Base-by-base conservation (phyloP, 306 rosid genomes). In the Malus orientalis region DNA sequence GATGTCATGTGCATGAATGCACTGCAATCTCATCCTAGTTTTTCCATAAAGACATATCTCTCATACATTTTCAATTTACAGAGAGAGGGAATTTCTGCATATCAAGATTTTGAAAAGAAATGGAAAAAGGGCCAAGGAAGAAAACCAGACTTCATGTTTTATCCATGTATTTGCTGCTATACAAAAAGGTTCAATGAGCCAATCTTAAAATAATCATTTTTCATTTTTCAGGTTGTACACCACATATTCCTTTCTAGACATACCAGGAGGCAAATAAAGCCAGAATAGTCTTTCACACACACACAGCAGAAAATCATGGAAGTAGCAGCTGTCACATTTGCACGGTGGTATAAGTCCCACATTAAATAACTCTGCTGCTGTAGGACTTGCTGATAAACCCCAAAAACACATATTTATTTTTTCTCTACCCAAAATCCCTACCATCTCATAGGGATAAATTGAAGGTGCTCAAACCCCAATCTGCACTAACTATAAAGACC, bases 131-230 rank as follows among this genome's bases (percentile, higher is more conserved):
- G 47, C 23, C 27, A 12, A 70, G 70, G 25, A 27, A 20, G 19
- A 74, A 9, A 73, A 63, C 36, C 36, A 71, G 70, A 73, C 36
- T 72, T 23, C 8, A 57, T 67, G 15, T 9, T 36, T 68, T 63
- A 14, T 57, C 13, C 42, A 20, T 14, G 25, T 40, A 78, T 47
- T 72, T 64, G 69, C 69, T 67, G 76, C 76, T 69, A 74, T 70
- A 23, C 22, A 38, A 84, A 81, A 79, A 74, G 88, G 87, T 86
- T 82, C 86, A 76, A 82, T 25, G 83, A 80, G 78, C 82, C 82
- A 83, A 69, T 70, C 78, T 58, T 74, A 30, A 40, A n/a, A 81
- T 59, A 82, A 53, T 36, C n/a, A 8, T 68, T 81, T 51, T 51
- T 16, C 55, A 51, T 15, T 16, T 51, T 86, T 81, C 82, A 71